Evolutionary conservation across 768 basidiomycete genomes (phyloP).

Genomic region (Leccinum sublutescens): DNA sequence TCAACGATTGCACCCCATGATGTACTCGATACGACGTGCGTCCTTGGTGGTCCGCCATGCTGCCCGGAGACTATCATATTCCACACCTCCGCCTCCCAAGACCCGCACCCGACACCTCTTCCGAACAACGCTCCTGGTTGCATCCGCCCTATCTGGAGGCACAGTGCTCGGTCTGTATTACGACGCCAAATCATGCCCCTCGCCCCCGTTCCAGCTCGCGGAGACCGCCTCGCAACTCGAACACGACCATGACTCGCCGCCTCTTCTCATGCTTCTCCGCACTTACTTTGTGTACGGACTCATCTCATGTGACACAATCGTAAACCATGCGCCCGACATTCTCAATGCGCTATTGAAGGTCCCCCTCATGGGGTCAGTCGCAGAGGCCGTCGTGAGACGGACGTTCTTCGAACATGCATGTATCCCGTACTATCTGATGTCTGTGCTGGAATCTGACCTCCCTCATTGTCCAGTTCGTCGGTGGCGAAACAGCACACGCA

Average conservation of each 20-base stretch:
- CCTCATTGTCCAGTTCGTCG: constrained; percentile 65
- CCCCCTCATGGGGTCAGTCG: constrained; percentile 56
- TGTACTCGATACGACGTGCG: constrained; percentile 17
- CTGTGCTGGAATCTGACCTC: not conserved
- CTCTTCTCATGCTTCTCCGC: constrained; percentile 50
- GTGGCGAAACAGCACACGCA: constrained; percentile 75
- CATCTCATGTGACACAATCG: constrained; percentile 72
- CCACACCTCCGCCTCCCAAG: constrained; percentile 2
- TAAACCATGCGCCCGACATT: constrained; percentile 71
- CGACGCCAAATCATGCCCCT: constrained; percentile 27
- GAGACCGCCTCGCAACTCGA: not conserved
- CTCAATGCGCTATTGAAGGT: constrained; percentile 51
- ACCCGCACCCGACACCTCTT: constrained; percentile 5
- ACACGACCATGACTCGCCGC: constrained; percentile 13
- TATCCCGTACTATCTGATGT: not conserved
- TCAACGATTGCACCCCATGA: not conserved
- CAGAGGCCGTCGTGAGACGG: constrained; percentile 64
- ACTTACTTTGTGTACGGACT: constrained; percentile 81
- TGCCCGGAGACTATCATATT: constrained; percentile 6
- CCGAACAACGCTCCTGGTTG: constrained; percentile 16
- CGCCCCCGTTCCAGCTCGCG: constrained; percentile 18
- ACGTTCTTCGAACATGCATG: constrained; percentile 87
- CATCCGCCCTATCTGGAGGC: constrained; percentile 19
- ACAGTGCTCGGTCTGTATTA: constrained; percentile 20
- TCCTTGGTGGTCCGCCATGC: not conserved